A percentile compares a stretch with the other conserved stretches of the same genome.
These are phyloP conservation scores for Suillus subluteus DNA, from an alignment of 768 basidiomycete species.

Conservation along the genomic window DNA sequence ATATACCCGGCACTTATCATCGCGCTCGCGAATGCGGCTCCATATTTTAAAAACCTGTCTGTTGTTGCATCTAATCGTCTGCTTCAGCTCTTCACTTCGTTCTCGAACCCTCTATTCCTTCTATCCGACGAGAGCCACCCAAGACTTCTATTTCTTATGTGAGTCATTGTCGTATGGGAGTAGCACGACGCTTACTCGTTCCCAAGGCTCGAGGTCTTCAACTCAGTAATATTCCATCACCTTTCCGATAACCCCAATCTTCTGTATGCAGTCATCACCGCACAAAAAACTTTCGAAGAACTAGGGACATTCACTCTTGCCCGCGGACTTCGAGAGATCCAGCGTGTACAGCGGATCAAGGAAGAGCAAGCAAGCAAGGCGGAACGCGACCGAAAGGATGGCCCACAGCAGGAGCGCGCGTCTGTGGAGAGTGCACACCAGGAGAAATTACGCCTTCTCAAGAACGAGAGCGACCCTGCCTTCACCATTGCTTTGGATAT, in stretches of 20 bases:
- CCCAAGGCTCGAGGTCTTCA: slow-evolving; percentile 87
- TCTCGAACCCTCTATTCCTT: slow-evolving; percentile 87
- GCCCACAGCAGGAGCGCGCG: slow-evolving; percentile 17
- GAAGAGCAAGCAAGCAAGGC: slow-evolving; percentile 59
- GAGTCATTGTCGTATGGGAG: slow-evolving; percentile 25
- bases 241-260: slow-evolving; percentile 86
- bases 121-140: slow-evolving; percentile 96
- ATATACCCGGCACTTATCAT: slow-evolving; percentile 94
- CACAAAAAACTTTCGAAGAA: slow-evolving; percentile 86
- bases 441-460: slow-evolving; percentile 72
- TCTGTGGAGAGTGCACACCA: slow-evolving; percentile 44
- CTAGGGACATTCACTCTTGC: slow-evolving; percentile 91
- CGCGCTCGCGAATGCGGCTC: slow-evolving; percentile 84
- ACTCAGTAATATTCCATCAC: slow-evolving; percentile 78
- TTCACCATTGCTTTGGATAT: slow-evolving; percentile 25
- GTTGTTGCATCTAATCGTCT: slow-evolving; percentile 83
- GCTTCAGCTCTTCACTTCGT: slow-evolving; percentile 88
- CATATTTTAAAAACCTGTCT: slow-evolving; percentile 81
- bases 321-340: slow-evolving; percentile 84
- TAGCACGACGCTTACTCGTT: slow-evolving; percentile 1
- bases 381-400: slow-evolving; percentile 29
- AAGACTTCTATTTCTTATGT: slow-evolving; percentile 90
- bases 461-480: slow-evolving; percentile 47
- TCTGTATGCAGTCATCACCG: slow-evolving; percentile 81
- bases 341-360: slow-evolving; percentile 69